Base-by-base conservation (phyloP, 2,329 filamentous ascomycete species). In the Apiospora aurea region DNA sequence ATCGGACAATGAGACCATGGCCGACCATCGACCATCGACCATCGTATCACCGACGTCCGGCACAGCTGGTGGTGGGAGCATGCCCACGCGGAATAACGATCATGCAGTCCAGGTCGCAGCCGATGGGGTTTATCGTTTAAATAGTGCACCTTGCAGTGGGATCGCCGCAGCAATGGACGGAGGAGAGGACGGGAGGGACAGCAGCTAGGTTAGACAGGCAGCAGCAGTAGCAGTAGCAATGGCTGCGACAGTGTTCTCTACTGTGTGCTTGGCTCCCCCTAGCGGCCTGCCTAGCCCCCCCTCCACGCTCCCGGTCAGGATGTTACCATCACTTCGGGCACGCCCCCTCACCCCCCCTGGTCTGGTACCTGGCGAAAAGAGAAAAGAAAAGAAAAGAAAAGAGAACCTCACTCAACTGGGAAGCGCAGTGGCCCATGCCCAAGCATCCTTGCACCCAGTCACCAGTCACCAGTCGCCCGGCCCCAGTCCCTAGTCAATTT, bases 401-500 rank as follows among this genome's bases (percentile, higher is more conserved):
- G 38, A 61, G 29, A 41, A 41, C 41, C 66, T 68, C 66, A 29
- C 26, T 29, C 26, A n/a, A 16, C 29, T 41, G 38, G 29, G 34
- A 34, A 34, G 18, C 57, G 8, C 57, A 13, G 26, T 34, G 13
- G 21, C 41, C 43, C 68, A 69, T 21, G 21, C 41, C 43, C 68
- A 69, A 29, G 24, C 57, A 41, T 41, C 57, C 57, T 64, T 64
- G 57, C 57, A 26, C 47, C 18, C 46, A 69, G 38, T 51, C 26
- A 29, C 18, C 46, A 69, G 38, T 51, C 26, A 29, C 26, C 26
- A 29, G 26, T 29, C 67, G 34, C 2, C 26, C 41, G 67, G 47
- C 68, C 29, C 47, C 69, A 74, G 73, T 67, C 71, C 76, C 72
- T 76, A 70, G 75, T 71, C 74, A 74, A 70, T 76, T 71, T 71